phyloP scores from a whole-genome alignment of 352 stramenopile species.

The Globisporangium irregulare region DNA sequence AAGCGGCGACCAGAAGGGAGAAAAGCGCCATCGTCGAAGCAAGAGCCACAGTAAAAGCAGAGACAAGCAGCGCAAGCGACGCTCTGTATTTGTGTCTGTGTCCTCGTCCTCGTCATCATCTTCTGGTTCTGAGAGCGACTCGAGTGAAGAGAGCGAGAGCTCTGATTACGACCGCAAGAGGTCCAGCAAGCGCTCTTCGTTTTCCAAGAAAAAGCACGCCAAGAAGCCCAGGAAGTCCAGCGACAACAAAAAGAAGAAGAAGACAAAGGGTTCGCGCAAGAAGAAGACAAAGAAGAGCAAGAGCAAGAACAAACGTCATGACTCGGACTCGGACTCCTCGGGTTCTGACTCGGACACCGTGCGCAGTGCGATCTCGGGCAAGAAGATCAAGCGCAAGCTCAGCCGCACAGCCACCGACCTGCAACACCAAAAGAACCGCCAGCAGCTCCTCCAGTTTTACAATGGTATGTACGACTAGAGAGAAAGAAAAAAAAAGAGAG shows the following conservation, averaged over 20 bases:
- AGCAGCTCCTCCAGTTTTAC: slow-evolving; percentile 85
- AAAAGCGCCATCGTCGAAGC: slow-evolving; percentile 3
- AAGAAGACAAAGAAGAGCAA: slow-evolving; percentile 33
- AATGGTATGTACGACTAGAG: slow-evolving; percentile 82
- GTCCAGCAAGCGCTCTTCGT: slow-evolving; percentile 7
- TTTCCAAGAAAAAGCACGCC: slow-evolving; percentile 31
- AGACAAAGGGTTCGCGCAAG: slow-evolving; percentile 35
- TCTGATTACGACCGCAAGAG: slow-evolving; percentile 21
- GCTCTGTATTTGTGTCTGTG: not conserved
- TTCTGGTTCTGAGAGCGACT: slow-evolving; percentile 28
- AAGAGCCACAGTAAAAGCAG: slow-evolving; percentile 6
- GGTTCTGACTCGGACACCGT: slow-evolving; percentile 61
- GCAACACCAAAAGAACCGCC: slow-evolving; percentile 67
- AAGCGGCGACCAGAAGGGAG: not conserved
- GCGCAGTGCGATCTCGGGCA: slow-evolving; percentile 80
- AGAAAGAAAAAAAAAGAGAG: not conserved
- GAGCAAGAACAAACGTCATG: slow-evolving; percentile 27
- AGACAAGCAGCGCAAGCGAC: not conserved
- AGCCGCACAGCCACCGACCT: slow-evolving; percentile 50
- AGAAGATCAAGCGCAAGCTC: slow-evolving; percentile 86
- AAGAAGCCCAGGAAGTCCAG: slow-evolving; percentile 28
- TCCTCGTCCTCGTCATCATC: slow-evolving; percentile 21
- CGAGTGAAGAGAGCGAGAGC: slow-evolving; percentile 12
- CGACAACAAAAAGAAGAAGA: slow-evolving; percentile 31
- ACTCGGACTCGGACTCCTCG: slow-evolving; percentile 28